Conservation (phyloP, 371 early-diverging fungal genomes). For the Mortierella sp. region DNA sequence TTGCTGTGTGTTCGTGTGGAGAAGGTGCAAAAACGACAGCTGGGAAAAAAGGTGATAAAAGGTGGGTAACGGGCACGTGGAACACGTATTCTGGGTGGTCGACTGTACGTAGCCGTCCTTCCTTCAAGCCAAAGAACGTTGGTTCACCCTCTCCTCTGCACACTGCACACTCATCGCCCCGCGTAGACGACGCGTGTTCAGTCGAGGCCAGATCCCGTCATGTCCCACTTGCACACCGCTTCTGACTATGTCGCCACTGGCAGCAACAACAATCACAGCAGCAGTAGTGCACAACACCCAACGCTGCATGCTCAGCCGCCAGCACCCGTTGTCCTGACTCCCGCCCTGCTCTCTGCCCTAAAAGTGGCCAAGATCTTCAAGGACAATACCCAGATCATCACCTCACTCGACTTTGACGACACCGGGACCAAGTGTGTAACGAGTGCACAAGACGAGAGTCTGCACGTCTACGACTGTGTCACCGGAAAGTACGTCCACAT, state of each 20-base stretch:
- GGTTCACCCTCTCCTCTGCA: background rate
- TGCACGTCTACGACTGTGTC: slow-evolving; percentile 81
- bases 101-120: too few relatives aligned
- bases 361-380: slow-evolving; percentile 73
- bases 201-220: too few relatives aligned
- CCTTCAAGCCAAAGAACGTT: too few relatives aligned
- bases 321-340: slow-evolving; percentile 50
- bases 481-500: slow-evolving; percentile 82
- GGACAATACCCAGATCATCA: slow-evolving; percentile 72
- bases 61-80: too few relatives aligned
- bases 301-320: slow-evolving; percentile 22
- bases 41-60: too few relatives aligned
- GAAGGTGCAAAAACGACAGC: too few relatives aligned
- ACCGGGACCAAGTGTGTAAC: slow-evolving; percentile 78
- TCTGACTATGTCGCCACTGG: slow-evolving; percentile 6
- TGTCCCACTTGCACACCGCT: background rate
- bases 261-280: slow-evolving; percentile 7
- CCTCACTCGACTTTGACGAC: slow-evolving; percentile 82
- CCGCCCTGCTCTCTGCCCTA: slow-evolving; percentile 47
- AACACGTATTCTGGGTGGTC: too few relatives aligned
- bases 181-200: background rate
- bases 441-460: slow-evolving; percentile 81
- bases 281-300: slow-evolving; percentile 6
- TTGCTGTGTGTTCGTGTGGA: too few relatives aligned
- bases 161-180: too few relatives aligned